Evolutionary conservation across 805 yeast species (phyloP).

Genomic region (Candida corydali): DNA sequence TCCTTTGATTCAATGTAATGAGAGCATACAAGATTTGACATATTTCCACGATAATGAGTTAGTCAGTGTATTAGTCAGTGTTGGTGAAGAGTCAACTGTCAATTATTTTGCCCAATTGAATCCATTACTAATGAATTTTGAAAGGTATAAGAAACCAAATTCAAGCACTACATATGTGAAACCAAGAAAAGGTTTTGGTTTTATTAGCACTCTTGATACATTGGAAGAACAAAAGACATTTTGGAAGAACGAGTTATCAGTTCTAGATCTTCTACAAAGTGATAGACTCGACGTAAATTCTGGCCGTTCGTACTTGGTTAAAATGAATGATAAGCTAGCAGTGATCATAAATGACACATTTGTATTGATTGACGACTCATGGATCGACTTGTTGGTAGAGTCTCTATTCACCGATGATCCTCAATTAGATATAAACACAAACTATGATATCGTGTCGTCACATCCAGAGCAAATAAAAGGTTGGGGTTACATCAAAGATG

Average conservation of each 20-base stretch:
- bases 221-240: conserved; percentile 8
- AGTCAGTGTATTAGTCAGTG: conserved; percentile 14
- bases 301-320: conserved; percentile 5
- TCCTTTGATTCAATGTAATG: conserved; percentile 12
- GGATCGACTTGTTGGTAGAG: conserved; percentile 13
- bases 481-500: conserved; percentile 20
- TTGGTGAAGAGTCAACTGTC: conserved; percentile 1
- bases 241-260: conserved; percentile 12
- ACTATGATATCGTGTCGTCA: conserved; percentile 8
- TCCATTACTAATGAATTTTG: conserved; percentile 30
- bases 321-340: conserved; percentile 7
- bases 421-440: neutral
- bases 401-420: conserved; percentile 5
- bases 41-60: conserved; percentile 12
- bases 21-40: conserved; percentile 8
- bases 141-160: conserved; percentile 7
- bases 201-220: conserved; percentile 15
- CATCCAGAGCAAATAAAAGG: conserved; percentile 8
- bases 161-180: conserved; percentile 11
- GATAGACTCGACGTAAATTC: conserved; percentile 13
- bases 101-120: conserved; percentile 21
- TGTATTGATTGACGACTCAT: conserved; percentile 13
- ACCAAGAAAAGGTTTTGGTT: conserved; percentile 29
- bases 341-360: conserved; percentile 8
- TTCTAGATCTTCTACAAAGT: conserved; percentile 11